These are phyloP conservation scores for Coleophoma crateriformis DNA, from an alignment of 2,329 filamentous ascomycete genomes.

Conservation along the genomic window DNA sequence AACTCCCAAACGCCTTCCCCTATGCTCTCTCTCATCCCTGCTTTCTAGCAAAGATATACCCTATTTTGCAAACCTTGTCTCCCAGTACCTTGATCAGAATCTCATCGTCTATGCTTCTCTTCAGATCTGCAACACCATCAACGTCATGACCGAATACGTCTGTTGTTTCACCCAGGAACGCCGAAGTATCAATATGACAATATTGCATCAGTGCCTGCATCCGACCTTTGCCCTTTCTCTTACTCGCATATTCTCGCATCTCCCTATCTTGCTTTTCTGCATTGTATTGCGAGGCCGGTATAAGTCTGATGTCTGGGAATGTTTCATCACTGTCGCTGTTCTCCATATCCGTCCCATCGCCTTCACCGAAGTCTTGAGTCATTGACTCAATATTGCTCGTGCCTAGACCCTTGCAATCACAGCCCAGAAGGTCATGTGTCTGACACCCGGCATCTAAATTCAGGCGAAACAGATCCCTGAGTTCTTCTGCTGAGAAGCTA, in stretches of 20 bases:
- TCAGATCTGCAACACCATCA: constrained; percentile 27
- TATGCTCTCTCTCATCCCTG: constrained; percentile 3
- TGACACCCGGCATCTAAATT: constrained; percentile 57
- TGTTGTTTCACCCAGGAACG: constrained; percentile 26
- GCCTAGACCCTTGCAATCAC: constrained; percentile 54
- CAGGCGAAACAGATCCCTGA: constrained; percentile 61
- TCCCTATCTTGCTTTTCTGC: constrained; percentile 29
- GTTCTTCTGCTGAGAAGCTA: constrained; percentile 60
- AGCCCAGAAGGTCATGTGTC: constrained; percentile 63
- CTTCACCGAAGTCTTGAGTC: not conserved
- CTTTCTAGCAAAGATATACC: constrained; percentile 41
- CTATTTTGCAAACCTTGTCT: constrained; percentile 34
- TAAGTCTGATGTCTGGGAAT: constrained; percentile 19
- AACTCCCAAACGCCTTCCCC: not conserved
- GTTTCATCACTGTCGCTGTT: constrained; percentile 23
- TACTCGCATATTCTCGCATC: constrained; percentile 11
- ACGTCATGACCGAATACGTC: constrained; percentile 24
- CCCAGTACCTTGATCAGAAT: constrained; percentile 41
- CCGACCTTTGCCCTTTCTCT: constrained; percentile 28
- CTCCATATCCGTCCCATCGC: not conserved
- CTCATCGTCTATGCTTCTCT: constrained; percentile 39
- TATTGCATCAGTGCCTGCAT: constrained; percentile 48
- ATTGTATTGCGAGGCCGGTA: constrained; percentile 37
- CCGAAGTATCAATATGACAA: constrained; percentile 40
- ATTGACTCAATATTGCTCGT: constrained; percentile 7